A percentile compares a stretch with the other conserved stretches of the same genome.
phyloP scores from a whole-genome alignment of 2,329 filamentous ascomycete species.

The Thielaviopsis musarum region DNA sequence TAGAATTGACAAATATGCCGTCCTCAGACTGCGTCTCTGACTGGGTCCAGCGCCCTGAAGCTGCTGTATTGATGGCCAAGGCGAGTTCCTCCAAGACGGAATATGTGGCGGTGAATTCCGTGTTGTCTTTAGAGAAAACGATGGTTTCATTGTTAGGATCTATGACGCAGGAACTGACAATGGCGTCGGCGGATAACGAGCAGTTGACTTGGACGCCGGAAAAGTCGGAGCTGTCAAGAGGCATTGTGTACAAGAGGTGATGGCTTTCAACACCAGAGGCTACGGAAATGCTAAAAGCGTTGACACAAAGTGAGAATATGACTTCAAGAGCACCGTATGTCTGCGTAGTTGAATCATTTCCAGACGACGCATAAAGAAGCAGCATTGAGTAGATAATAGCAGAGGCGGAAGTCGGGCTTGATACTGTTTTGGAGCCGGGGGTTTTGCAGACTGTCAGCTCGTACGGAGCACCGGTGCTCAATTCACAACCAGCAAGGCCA shows the following conservation, averaged over 20 bases:
- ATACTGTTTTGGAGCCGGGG: slow-evolving; percentile 13
- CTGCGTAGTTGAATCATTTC: background rate
- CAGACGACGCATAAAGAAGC: slow-evolving; percentile 16
- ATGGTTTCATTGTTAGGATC: background rate
- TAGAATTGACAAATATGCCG: background rate
- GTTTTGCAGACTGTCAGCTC: slow-evolving; percentile 12
- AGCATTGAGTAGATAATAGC: slow-evolving; percentile 17
- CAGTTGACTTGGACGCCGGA: slow-evolving; percentile 6
- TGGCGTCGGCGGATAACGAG: background rate
- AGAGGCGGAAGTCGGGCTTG: slow-evolving; percentile 12
- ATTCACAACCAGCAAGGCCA: slow-evolving; percentile 7
- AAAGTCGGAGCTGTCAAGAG: background rate
- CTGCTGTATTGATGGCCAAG: slow-evolving; percentile 9
- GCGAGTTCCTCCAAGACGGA: slow-evolving; percentile 7
- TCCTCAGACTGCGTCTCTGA: slow-evolving; percentile 6
- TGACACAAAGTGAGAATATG: slow-evolving; percentile 18
- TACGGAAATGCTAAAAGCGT: slow-evolving; percentile 14
- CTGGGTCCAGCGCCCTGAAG: slow-evolving; percentile 7
- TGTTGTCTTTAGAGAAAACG: background rate
- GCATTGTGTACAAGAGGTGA: background rate
- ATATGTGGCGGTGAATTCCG: slow-evolving; percentile 2
- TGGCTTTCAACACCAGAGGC: background rate
- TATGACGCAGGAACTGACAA: background rate
- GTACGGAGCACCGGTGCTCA: slow-evolving; percentile 1
- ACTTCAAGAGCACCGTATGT: slow-evolving; percentile 17